Base-by-base conservation (phyloP, 768 basidiomycete genomes). In the Kwoniella sp. region DNA sequence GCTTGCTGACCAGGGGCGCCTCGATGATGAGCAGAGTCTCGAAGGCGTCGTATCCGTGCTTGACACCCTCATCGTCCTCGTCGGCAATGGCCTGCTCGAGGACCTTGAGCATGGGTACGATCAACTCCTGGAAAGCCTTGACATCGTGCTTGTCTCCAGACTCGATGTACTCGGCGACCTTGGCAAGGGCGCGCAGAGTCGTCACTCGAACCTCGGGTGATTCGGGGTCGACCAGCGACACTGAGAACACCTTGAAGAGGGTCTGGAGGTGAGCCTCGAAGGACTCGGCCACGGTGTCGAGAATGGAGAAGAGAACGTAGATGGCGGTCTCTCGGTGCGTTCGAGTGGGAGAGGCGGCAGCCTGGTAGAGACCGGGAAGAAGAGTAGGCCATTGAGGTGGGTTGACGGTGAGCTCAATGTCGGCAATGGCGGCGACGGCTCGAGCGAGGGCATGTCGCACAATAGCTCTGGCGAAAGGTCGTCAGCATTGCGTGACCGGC, bases 1-100 rank as follows among this genome's bases (percentile, higher is more conserved):
- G 86, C 62, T 87, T 87, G 50, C 87, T 82, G 36, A 99, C 81
- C 19, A 98, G 78, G n/a, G 95, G 92, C 19, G 89, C 84, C 80
- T 99, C 95, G 53, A 96, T 83, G 69, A 98, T 93, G 40, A 93
- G 80, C 40, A 98, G 83, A 0, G 89, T 92, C 79, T 98, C 95
- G 57, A 98, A 80, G 25, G 96, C 89, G 69, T 99, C 95, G 67
- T 96, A 95, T 22, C 91, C 79, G 67, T 92, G 84, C 59, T 91
- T 84, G 39, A 89, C 88, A 47, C 83, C 83, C 29, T 80, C 79
- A 68, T 91, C 89, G 67, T 96, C 86, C 29, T 80, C 82, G 29
- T 81, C 73, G 60, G 87, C 86, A 6, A 98, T 82, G 32, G 84
- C 80, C 73, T 89, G 85, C 3, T 85, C 85, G 32, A 96, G 84